phyloP scores from a whole-genome alignment of 805 yeast species.

The Nakazawaea sp. region DNA sequence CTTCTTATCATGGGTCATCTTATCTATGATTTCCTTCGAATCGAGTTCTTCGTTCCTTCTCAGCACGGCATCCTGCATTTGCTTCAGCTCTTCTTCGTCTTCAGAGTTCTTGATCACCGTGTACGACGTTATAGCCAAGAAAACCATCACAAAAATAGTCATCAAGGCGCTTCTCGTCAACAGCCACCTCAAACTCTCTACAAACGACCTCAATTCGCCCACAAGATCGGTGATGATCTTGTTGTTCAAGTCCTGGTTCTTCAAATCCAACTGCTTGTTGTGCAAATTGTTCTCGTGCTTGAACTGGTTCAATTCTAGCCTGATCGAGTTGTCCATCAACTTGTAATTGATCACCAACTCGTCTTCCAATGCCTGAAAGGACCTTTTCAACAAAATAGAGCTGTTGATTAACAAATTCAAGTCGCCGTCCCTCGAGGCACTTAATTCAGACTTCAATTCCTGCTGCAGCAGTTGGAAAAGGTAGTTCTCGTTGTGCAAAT shows the following conservation, averaged over 20 bases:
- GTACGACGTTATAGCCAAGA: conserved; percentile 51
- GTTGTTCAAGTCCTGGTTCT: conserved; percentile 77
- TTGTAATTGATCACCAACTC: conserved; percentile 53
- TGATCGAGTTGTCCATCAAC: conserved; percentile 62
- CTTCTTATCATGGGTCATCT: conserved; percentile 33
- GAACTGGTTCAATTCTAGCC: conserved; percentile 80
- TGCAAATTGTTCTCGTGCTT: conserved; percentile 76
- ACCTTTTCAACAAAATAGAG: conserved; percentile 64
- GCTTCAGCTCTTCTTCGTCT: conserved; percentile 22
- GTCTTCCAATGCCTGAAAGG: conserved; percentile 66
- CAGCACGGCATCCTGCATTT: too few relatives aligned
- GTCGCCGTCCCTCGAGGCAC: conserved; percentile 63
- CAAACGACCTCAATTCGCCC: conserved; percentile 77
- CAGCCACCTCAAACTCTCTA: conserved; percentile 89
- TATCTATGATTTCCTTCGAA: conserved; percentile 22
- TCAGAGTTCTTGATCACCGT: conserved; percentile 29
- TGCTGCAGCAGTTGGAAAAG: conserved; percentile 89
- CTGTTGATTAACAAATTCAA: conserved; percentile 60
- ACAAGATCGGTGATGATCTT: conserved; percentile 76
- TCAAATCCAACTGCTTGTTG: conserved; percentile 59
- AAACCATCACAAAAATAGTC: conserved; percentile 62
- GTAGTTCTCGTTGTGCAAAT: conserved; percentile 81
- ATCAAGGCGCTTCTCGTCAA: conserved; percentile 83
- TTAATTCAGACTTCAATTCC: conserved; percentile 74
- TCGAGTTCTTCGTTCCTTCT: conserved; percentile 24